phyloP scores from a whole-genome alignment of 1,139 yeast genomes.

The Geotrichum australiense region DNA sequence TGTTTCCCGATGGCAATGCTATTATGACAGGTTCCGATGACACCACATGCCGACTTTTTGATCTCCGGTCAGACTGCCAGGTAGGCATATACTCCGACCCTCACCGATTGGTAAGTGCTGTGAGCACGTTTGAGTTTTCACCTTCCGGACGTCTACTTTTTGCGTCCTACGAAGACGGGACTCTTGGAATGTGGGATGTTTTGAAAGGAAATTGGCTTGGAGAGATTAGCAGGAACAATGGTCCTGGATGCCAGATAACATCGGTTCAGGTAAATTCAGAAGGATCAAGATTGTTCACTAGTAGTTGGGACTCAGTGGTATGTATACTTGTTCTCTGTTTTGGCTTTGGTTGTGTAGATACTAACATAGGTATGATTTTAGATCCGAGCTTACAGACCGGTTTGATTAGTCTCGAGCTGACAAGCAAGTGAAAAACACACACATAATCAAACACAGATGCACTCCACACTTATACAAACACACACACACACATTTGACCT shows the following conservation, averaged over 20 bases:
- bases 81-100: conserved; percentile 48
- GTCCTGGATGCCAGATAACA: conserved; percentile 46
- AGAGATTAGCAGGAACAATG: conserved; percentile 23
- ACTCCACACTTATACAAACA: too few species aligned
- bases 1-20: conserved; percentile 62
- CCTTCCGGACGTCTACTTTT: conserved; percentile 69
- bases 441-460: too few species aligned
- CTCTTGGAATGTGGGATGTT: conserved; percentile 75
- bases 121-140: conserved; percentile 66
- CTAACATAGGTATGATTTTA: neutral
- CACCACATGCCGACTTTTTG: conserved; percentile 65
- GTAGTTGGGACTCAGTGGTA: conserved; percentile 35
- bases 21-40: conserved; percentile 69
- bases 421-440: too few species aligned
- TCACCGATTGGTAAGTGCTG: conserved; percentile 26
- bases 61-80: conserved; percentile 70
- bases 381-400: conserved; percentile 1
- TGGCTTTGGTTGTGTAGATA: neutral
- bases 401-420: too few species aligned
- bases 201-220: conserved; percentile 62
- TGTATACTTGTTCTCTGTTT: neutral
- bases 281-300: conserved; percentile 43
- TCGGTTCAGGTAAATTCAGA: conserved; percentile 64
- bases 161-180: conserved; percentile 68
- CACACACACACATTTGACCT: too few species aligned